Conservation (phyloP, 768 basidiomycete genomes). For the Calocybe cyanea region DNA sequence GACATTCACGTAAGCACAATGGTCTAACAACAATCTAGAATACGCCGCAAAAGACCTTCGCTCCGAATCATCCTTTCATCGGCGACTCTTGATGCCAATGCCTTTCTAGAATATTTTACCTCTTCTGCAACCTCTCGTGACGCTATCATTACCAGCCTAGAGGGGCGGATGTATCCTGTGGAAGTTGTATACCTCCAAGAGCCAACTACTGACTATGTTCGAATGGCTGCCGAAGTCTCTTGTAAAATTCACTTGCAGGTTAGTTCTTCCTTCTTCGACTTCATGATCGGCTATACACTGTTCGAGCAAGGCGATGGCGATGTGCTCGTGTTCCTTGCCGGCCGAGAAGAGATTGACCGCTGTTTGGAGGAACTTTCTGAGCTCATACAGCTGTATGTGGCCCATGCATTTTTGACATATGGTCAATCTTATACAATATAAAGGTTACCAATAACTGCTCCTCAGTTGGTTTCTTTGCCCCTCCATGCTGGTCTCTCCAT, state of each 20-base stretch:
- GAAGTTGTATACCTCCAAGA: constrained; percentile 86
- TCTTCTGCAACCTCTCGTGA: constrained; percentile 58
- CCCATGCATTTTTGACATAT: not conserved
- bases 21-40: constrained; percentile 46
- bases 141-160: constrained; percentile 82
- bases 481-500: constrained; percentile 87
- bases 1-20: constrained; percentile 3
- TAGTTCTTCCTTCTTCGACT: constrained; percentile 11
- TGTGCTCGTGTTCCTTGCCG: constrained; percentile 91
- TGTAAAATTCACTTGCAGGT: constrained; percentile 84
- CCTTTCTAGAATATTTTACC: constrained; percentile 88
- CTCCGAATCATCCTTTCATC: constrained; percentile 92
- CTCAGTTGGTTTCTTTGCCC: constrained; percentile 63
- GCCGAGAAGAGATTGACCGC: constrained; percentile 92
- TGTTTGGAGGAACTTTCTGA: constrained; percentile 81
- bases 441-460: constrained; percentile 52
- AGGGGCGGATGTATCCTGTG: constrained; percentile 94
- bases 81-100: constrained; percentile 90
- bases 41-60: constrained; percentile 85
- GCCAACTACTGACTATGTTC: constrained; percentile 76
- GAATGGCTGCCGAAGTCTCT: constrained; percentile 75
- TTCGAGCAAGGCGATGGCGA: constrained; percentile 78
- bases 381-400: constrained; percentile 55
- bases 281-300: not conserved
- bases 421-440: not conserved